Evolutionary conservation across 176 grass and related monocot species (phyloP).

Genomic region (Musa beccarii): DNA sequence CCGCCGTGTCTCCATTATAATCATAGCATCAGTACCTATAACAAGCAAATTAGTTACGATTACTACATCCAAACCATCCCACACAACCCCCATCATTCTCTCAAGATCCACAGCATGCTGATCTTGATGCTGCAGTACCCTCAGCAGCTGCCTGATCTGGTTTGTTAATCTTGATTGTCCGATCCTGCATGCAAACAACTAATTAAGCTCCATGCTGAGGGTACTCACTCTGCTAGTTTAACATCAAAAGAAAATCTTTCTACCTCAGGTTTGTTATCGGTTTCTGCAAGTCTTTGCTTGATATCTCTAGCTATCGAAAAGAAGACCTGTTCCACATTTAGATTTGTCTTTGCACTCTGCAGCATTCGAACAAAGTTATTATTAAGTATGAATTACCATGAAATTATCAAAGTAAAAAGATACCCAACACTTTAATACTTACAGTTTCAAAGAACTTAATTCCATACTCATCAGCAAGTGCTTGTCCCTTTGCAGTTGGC

Average conservation of each 20-base stretch:
- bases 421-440: not conserved
- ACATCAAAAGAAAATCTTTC: not conserved
- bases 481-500: conserved; percentile 20
- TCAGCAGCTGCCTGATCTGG: conserved; percentile 14
- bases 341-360: conserved; percentile 24
- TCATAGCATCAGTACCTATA: conserved; percentile 9
- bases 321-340: conserved; percentile 23
- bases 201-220: not conserved
- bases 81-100: not conserved
- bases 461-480: conserved; percentile 23
- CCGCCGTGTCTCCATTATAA: not conserved
- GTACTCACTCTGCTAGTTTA: not conserved
- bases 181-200: conserved; percentile 6
- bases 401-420: not conserved
- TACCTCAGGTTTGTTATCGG: conserved; percentile 18
- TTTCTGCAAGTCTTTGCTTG: conserved; percentile 22
- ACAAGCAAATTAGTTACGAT: conserved; percentile 13
- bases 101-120: conserved; percentile 18
- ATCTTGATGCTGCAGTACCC: conserved; percentile 13
- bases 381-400: not conserved
- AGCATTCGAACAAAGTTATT: not conserved
- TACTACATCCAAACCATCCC: not conserved
- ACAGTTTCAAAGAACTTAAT: conserved; percentile 25
- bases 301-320: conserved; percentile 24
- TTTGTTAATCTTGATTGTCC: conserved; percentile 24